Base-by-base conservation (phyloP, 2,329 filamentous ascomycete genomes). In the Aspergillus ochraceoroseus region DNA sequence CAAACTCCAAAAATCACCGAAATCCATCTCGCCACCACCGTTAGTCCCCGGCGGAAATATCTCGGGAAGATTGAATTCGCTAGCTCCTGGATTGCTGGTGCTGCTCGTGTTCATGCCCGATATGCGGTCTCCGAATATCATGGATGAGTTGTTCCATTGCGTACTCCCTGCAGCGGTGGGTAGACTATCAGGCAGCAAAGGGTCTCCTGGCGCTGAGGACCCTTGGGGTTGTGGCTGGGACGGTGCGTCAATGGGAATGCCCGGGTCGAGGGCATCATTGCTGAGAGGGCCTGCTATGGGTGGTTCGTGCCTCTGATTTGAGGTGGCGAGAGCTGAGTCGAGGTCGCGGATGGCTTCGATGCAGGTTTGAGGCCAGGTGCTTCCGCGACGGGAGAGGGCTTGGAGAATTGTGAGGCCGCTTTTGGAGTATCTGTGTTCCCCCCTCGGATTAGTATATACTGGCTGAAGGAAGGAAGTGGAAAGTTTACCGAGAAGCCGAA, bases 401-500 rank as follows among this genome's bases (percentile, higher is more conserved):
- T 63, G 51, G 7, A 67, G 50, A 11, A 67, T 55, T 4, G 43
- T 36, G 4, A 65, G 50, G 12, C 52, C 62, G 42, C 51, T 55
- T 38, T 46, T 41, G n/a, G 46, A 58, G 38, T 64, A 72, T 64
- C 66, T 68, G 3, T 66, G 46, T 0, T 68, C n/a, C n/a, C n/a
- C n/a, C n/a, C n/a, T n/a, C n/a, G n/a, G n/a, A n/a, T n/a, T n/a
- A n/a, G n/a, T n/a, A n/a, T n/a, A n/a, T n/a, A n/a, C n/a, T n/a
- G n/a, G n/a, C n/a, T 14, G 11, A 11, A 15, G 22, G 23, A n/a
- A 25, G 15, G 17, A 5, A 9, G n/a, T 9, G 28, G 7, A 27
- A 14, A 27, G 7, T 20, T 29, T 43, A 49, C 46, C 46, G 41
- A 19, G 47, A 44, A 15, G 47, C 47, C 14, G 41, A 41, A 8